These are phyloP conservation scores for Elongisporangium senticosum DNA, from an alignment of 352 stramenopile genomes.

Conservation along the genomic window DNA sequence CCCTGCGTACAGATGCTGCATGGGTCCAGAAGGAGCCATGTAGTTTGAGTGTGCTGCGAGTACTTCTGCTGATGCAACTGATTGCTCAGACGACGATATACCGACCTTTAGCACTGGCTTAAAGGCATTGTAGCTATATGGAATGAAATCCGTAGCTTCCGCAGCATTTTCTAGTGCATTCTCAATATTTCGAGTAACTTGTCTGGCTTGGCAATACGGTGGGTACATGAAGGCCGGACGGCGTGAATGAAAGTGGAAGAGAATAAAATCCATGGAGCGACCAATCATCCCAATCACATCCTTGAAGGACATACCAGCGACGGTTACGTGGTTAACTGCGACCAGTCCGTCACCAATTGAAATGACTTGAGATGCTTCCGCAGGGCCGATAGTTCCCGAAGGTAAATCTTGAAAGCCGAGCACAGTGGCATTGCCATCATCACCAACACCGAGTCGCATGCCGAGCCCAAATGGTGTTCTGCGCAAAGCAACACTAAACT, in stretches of 20 bases:
- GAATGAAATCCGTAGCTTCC: slow-evolving; percentile 43
- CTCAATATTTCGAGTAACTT: slow-evolving; percentile 41
- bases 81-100: slow-evolving; percentile 17
- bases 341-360: slow-evolving; percentile 64
- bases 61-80: slow-evolving; percentile 22
- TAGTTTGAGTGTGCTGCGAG: slow-evolving; percentile 51
- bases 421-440: slow-evolving; percentile 57
- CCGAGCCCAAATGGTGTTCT: slow-evolving; percentile 69
- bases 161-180: slow-evolving; percentile 29
- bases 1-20: slow-evolving; percentile 83
- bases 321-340: slow-evolving; percentile 67
- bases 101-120: slow-evolving; percentile 63
- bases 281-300: slow-evolving; percentile 71
- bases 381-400: slow-evolving; percentile 69
- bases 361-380: slow-evolving; percentile 72
- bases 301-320: slow-evolving; percentile 61
- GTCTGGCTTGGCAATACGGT: slow-evolving; percentile 52
- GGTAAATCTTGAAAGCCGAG: slow-evolving; percentile 74
- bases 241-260: slow-evolving; percentile 82
- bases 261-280: slow-evolving; percentile 49
- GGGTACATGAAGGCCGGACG: slow-evolving; percentile 62
- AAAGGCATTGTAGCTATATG: slow-evolving; percentile 69
- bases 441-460: slow-evolving; percentile 72
- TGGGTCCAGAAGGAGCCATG: slow-evolving; percentile 71
- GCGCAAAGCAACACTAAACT: slow-evolving; percentile 68